Evolutionary conservation across 1,139 yeast species (phyloP).

Genomic region (Sugiyamaella novakii): DNA sequence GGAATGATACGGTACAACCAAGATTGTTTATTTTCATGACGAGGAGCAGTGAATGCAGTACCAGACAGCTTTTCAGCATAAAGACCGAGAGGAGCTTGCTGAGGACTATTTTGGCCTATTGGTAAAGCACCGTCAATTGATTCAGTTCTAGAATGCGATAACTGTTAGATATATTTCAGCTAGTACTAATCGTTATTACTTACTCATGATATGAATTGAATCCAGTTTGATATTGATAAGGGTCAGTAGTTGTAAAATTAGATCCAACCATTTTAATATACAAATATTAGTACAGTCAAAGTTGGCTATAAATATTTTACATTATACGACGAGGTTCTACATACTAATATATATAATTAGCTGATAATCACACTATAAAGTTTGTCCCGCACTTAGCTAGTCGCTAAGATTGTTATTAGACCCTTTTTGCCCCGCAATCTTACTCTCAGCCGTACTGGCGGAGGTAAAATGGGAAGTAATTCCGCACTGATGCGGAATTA

Average conservation of each 20-base stretch:
- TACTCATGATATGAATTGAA: conserved; percentile 35
- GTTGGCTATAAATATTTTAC: too few species aligned
- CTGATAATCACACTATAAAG: too few species aligned
- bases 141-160: conserved; percentile 28
- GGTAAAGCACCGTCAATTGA: conserved; percentile 35
- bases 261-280: conserved; percentile 28
- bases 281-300: too few species aligned
- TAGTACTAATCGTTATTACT: conserved; percentile 13
- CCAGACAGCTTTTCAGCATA: conserved; percentile 39
- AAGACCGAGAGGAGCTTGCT: conserved; percentile 33
- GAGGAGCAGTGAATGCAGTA: conserved; percentile 38
- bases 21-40: conserved; percentile 34
- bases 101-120: conserved; percentile 35
- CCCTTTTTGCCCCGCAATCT: too few species aligned
- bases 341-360: not conserved
- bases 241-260: conserved; percentile 30
- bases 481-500: too few species aligned
- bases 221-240: conserved; percentile 32
- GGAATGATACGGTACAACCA: conserved; percentile 37
- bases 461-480: too few species aligned
- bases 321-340: too few species aligned
- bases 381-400: too few species aligned
- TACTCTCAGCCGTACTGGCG: too few species aligned
- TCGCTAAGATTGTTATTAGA: too few species aligned
- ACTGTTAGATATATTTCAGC: not conserved